Conservation (phyloP, 2,329 filamentous ascomycete species). For the Fusarium albidum region DNA sequence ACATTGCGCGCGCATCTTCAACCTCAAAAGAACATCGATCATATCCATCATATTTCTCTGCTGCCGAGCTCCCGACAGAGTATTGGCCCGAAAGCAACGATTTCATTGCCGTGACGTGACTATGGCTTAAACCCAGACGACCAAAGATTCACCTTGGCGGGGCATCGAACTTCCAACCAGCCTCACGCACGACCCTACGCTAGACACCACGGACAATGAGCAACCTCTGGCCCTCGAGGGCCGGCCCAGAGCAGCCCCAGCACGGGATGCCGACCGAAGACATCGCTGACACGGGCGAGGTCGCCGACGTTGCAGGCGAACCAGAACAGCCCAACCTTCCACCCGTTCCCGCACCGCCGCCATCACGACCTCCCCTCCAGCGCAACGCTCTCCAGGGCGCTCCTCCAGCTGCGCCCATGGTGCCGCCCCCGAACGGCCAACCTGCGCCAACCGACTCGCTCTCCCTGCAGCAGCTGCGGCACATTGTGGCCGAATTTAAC, state of each 20-base stretch:
- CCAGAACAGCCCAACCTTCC: constrained; percentile 48
- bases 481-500: constrained; percentile 77
- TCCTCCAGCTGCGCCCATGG: constrained; percentile 39
- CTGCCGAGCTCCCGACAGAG: neutral
- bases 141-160: constrained; percentile 33
- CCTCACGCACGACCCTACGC: constrained; percentile 20
- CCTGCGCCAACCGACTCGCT: constrained; percentile 70
- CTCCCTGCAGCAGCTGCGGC: constrained; percentile 76
- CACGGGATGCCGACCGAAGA: constrained; percentile 45
- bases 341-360: constrained; percentile 43
- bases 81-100: constrained; percentile 8
- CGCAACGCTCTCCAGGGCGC: constrained; percentile 41
- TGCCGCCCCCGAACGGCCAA: constrained; percentile 42
- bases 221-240: constrained; percentile 52
- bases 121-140: constrained; percentile 28
- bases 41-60: neutral
- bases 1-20: constrained; percentile 17
- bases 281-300: constrained; percentile 53
- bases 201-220: constrained; percentile 49
- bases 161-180: constrained; percentile 34
- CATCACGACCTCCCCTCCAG: constrained; percentile 39
- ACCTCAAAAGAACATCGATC: neutral
- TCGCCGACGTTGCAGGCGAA: constrained; percentile 43
- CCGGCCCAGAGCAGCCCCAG: constrained; percentile 44
- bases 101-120: constrained; percentile 4